These are phyloP conservation scores for Tanacetum coccineum DNA, from an alignment of 129 eudicot species.

Conservation along the genomic window DNA sequence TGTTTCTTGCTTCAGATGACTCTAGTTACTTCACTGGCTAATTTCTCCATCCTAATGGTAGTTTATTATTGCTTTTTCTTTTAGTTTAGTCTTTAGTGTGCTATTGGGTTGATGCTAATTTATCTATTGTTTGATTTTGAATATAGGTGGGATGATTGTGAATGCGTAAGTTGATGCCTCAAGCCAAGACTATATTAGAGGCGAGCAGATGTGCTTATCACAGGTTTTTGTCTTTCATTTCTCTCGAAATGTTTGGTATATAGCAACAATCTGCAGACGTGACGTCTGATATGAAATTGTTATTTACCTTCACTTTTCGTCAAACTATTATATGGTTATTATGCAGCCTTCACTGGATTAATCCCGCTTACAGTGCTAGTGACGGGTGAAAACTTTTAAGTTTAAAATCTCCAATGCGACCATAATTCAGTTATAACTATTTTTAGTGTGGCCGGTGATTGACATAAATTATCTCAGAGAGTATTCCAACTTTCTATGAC, in stretches of 20 bases:
- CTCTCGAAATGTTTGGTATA: not conserved
- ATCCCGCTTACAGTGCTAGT: too few species aligned
- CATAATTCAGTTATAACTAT: not conserved
- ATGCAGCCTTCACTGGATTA: not conserved
- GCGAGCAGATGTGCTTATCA: not conserved
- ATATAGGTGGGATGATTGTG: slow-evolving; percentile 31
- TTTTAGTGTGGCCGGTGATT: not conserved
- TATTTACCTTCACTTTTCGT: not conserved
- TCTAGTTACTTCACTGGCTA: slow-evolving; percentile 35
- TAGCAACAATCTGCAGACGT: not conserved
- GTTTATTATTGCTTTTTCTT: not conserved
- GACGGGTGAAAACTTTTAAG: not conserved
- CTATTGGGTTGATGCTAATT: slow-evolving; percentile 1
- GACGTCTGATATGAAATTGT: not conserved
- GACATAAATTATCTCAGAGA: slow-evolving; percentile 3
- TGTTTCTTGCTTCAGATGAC: slow-evolving; percentile 31
- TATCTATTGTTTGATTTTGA: too few species aligned
- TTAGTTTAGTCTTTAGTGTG: not conserved
- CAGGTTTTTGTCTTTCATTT: slow-evolving; percentile 16
- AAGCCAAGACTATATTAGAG: too few species aligned
- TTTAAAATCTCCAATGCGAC: not conserved
- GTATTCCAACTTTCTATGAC: slow-evolving; percentile 12
- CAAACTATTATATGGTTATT: not conserved
- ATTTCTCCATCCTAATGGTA: slow-evolving; percentile 42
- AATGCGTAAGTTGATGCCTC: slow-evolving; percentile 9